Evolutionary conservation across 2,329 filamentous ascomycete genomes (phyloP), one percentile per base, ranked within the genome.

Genomic region (Exophiala xenobiotica): DNA sequence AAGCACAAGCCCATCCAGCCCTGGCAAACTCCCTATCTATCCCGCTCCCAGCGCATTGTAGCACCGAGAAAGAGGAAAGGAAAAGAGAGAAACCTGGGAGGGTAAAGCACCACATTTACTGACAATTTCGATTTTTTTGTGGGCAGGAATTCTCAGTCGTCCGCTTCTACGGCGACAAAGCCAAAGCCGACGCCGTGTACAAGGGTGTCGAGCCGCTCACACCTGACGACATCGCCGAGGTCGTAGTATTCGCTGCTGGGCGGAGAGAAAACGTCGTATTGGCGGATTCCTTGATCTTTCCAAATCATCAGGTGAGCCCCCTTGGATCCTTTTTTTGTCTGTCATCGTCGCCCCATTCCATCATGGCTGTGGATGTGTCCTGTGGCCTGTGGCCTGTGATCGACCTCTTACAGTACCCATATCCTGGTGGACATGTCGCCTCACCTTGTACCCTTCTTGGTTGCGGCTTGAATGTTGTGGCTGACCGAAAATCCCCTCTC

Each of bases 241-340:
- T 95, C 23, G 78, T 96, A 26, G 90, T 96, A 6, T 96, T 96
- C 66, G 79, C 87, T 2, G 90, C 87, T 3, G 86, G 87, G 3
- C 81, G 91, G 63, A 82, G 86, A 61, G 89, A 96, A 73, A 96
- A 96, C 67, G 89, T 96, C 4, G 89, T 96, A 16, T 71, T 96
- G 61, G 91, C 91, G 16, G 91, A 96, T 71, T 87, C 88, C 4
- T 72, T 96, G 55, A 76, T 96, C 46, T 96, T 87, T 71, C 91
- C 91, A 4, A 93, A 86, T 64, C 90, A 96, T 67, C 91, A 96
- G 80, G 55, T 58, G 14, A 48, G 51, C 48, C 23, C 23, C 39
- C 6, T 14, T 11, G 22, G 19, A 3, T 42, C 19, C 19, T 9
- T 39, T 5, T 12, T 7, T 39, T 12, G 12, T 39, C 19, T 18